Evolutionary conservation across 176 grass and related monocot species (phyloP), one percentile per base, ranked within the genome.

Genomic region (Puya raimondii): DNA sequence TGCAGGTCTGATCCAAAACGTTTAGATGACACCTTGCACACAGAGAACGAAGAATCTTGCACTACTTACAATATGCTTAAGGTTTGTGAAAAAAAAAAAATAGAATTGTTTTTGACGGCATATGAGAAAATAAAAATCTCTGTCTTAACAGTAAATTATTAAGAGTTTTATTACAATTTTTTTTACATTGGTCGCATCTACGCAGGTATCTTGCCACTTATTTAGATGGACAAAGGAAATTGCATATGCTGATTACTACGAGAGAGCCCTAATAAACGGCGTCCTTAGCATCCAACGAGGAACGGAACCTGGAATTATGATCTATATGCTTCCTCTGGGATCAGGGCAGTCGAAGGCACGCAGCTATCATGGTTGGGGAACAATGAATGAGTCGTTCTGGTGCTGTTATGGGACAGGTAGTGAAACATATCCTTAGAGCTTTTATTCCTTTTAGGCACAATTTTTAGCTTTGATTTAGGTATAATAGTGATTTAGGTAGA

Each of bases 1-100:
- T 76, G 11, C 69, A 99, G 94, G 94, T 83, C 10, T 2, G 18
- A 99, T 63, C 86, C 94, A 20, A 99, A 93, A 56, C 89, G 85
- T 63, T 73, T 99, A 67, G 87, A 82, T 1, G 75, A 84, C 11
- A 65, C 70, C 29, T 78, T 99, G 15, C 84, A 70, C 69, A 93
- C 87, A 23, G 89, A 99, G 75, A 93, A 66, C 9, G 89, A 99
- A 72, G 94, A 99, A 56, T 99, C 89, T 0, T 99, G 94, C 49
- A 93, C 94, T 5, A 93, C 94, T 2, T 91, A 93, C 87, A 99
- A 99, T 54, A 99, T 93, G 89, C 89, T 99, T 16, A 99, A 99
- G 89, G 94, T 99, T 78, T 13, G 57, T 64, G 21, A n/a, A n/a
- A n/a, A n/a, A n/a, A n/a, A n/a, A 68, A 67, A 17, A 53, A 18